phyloP scores from a whole-genome alignment of 2,329 filamentous ascomycete species.

The Emergomyces orientalis region DNA sequence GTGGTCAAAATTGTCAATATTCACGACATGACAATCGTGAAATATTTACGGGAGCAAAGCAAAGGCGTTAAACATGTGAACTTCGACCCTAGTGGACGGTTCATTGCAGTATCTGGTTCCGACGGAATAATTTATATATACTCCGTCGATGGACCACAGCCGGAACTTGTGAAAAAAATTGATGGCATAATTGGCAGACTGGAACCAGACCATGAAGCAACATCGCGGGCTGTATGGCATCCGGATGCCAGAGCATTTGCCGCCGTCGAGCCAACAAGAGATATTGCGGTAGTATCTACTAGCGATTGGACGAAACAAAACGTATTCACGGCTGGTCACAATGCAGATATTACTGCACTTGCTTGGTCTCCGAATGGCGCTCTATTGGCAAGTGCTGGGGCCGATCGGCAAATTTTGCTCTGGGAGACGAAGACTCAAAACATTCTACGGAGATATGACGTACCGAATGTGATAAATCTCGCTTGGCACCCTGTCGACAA shows the following conservation, averaged over 20 bases:
- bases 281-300: constrained; percentile 79
- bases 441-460: constrained; percentile 66
- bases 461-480: constrained; percentile 74
- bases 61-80: constrained; percentile 86
- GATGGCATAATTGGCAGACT: constrained; percentile 74
- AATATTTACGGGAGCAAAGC: constrained; percentile 71
- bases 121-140: constrained; percentile 90
- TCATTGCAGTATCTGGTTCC: constrained; percentile 71
- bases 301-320: constrained; percentile 84
- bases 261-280: constrained; percentile 67
- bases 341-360: constrained; percentile 72
- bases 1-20: constrained; percentile 82
- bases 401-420: constrained; percentile 45
- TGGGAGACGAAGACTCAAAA: constrained; percentile 89
- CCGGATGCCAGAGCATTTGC: constrained; percentile 90
- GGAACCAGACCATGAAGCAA: constrained; percentile 67
- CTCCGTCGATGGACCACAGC: constrained; percentile 65
- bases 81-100: constrained; percentile 71
- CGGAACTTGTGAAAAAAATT: constrained; percentile 70
- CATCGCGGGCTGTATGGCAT: constrained; percentile 74
- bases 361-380: constrained; percentile 95
- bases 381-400: constrained; percentile 59
- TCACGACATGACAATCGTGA: constrained; percentile 64
- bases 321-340: constrained; percentile 68
- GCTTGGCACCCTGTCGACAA: constrained; percentile 89